Evolutionary conservation across 1,284 basidiomycete species (phyloP).

Genomic region (Sphagnurus paluster): DNA sequence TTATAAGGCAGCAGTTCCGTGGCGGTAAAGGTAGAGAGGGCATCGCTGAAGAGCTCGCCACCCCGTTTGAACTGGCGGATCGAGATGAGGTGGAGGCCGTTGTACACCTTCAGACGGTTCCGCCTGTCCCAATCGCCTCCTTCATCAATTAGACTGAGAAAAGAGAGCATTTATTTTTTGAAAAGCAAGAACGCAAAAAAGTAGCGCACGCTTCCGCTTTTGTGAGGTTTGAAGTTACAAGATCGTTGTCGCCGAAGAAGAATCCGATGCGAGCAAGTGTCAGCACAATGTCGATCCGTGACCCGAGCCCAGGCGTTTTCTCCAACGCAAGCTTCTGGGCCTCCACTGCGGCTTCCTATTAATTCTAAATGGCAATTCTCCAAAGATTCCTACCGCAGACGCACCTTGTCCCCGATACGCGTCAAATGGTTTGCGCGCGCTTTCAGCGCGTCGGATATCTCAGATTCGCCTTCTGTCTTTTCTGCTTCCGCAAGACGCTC

Average conservation of each 20-base stretch:
- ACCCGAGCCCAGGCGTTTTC: conserved; percentile 93
- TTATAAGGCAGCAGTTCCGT: conserved; percentile 89
- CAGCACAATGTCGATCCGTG: conserved; percentile 90
- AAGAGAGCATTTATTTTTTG: background rate
- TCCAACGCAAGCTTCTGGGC: conserved; percentile 86
- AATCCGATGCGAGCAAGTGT: conserved; percentile 89
- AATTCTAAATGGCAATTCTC: background rate
- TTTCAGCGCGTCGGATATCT: conserved; percentile 86
- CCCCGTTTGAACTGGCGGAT: conserved; percentile 81
- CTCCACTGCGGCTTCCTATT: conserved; percentile 67
- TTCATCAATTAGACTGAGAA: conserved; percentile 81
- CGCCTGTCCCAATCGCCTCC: conserved; percentile 98
- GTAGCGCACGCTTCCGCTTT: conserved; percentile 78
- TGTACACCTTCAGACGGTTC: conserved; percentile 96
- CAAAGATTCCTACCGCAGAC: conserved; percentile 26
- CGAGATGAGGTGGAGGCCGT: conserved; percentile 83
- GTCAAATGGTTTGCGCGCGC: conserved; percentile 89
- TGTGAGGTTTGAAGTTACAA: conserved; percentile 75
- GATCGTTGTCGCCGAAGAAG: conserved; percentile 83
- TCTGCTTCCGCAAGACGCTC: conserved; percentile 83
- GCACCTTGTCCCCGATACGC: conserved; percentile 89
- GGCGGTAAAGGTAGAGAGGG: conserved; percentile 92
- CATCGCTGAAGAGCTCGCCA: conserved; percentile 83
- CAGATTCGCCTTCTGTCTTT: conserved; percentile 91
- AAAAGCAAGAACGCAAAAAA: background rate